Percentiles rank a stretch among this genome's conserved stretches.
These are phyloP conservation scores for Leccinellum rugosiceps DNA, from an alignment of 768 basidiomycete species.

Conservation along the genomic window DNA sequence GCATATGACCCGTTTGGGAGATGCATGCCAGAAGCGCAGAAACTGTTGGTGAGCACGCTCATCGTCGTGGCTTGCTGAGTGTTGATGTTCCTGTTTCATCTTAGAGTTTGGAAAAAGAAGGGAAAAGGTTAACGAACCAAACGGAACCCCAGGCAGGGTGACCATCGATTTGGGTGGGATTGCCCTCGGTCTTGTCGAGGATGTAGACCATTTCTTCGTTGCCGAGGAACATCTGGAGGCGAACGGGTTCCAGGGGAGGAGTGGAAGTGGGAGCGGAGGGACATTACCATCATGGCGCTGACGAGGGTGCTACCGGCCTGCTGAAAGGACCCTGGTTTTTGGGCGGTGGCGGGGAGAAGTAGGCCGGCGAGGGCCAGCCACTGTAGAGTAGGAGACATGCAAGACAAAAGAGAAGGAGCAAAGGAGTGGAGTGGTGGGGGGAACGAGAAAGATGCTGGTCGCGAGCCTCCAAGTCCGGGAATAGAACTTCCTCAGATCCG, in stretches of 20 bases:
- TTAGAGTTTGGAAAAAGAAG: slow-evolving; percentile 29
- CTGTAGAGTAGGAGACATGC: slow-evolving; percentile 2
- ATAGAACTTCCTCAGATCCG: neutral
- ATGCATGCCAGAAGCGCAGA: slow-evolving; percentile 81
- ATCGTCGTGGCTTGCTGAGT: slow-evolving; percentile 19
- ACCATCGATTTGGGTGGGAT: slow-evolving; percentile 57
- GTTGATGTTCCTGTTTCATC: slow-evolving; percentile 18
- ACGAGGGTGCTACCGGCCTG: slow-evolving; percentile 37
- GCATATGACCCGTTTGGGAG: slow-evolving; percentile 73
- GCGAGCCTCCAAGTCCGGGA: too few species aligned
- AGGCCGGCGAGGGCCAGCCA: slow-evolving; percentile 12
- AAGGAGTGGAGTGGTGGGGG: too few species aligned
- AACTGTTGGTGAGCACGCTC: slow-evolving; percentile 59
- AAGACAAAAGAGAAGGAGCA: too few species aligned
- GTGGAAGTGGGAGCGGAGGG: neutral
- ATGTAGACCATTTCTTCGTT: slow-evolving; percentile 81
- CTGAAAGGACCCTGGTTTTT: slow-evolving; percentile 16
- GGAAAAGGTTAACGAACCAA: slow-evolving; percentile 39
- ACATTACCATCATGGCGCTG: slow-evolving; percentile 46
- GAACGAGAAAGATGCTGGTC: too few species aligned
- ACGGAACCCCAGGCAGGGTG: slow-evolving; percentile 75
- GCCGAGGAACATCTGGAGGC: slow-evolving; percentile 68
- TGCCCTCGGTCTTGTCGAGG: slow-evolving; percentile 83
- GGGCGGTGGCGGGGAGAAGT: slow-evolving; percentile 4
- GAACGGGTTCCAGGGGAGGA: neutral